Evolutionary conservation across 2,329 filamentous ascomycete species (phyloP).

Genomic region (Pyrenophora teres): DNA sequence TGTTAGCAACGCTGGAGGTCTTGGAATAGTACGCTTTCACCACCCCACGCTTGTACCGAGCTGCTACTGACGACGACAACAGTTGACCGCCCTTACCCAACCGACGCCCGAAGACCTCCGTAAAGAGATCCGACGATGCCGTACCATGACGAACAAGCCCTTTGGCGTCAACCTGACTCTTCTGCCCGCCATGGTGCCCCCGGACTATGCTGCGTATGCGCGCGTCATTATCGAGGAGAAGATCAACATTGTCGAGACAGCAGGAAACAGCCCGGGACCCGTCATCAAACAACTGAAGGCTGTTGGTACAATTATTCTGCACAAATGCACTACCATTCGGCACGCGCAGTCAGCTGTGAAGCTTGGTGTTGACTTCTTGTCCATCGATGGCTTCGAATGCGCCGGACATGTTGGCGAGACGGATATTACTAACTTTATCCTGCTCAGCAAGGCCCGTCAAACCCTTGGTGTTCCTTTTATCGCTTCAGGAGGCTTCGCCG

Average conservation of each 20-base stretch:
- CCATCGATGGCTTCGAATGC: conserved; percentile 97
- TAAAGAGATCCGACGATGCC: conserved; percentile 88
- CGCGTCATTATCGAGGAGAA: conserved; percentile 93
- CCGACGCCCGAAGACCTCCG: conserved; percentile 89
- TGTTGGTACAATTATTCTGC: conserved; percentile 77
- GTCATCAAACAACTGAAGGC: conserved; percentile 88
- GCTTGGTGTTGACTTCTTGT: conserved; percentile 93
- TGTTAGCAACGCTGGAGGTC: conserved; percentile 69
- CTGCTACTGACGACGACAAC: conserved; percentile 17
- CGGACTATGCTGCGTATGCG: conserved; percentile 90
- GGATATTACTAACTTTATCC: conserved; percentile 88
- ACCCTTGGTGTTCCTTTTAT: conserved; percentile 87
- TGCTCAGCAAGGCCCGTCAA: conserved; percentile 84
- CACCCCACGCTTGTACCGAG: neutral
- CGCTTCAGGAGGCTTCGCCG: conserved; percentile 92
- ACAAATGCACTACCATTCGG: conserved; percentile 97
- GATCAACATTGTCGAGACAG: conserved; percentile 88
- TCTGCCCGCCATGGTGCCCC: conserved; percentile 84
- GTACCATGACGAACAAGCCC: conserved; percentile 74
- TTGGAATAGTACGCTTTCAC: conserved; percentile 63
- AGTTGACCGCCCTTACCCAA: conserved; percentile 86
- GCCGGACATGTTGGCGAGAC: conserved; percentile 86
- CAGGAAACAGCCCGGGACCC: conserved; percentile 86
- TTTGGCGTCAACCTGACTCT: conserved; percentile 97
- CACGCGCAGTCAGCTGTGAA: conserved; percentile 91